A percentile compares a stretch with the other conserved stretches of the same genome.
Evolutionary conservation across 345 rosid species (phyloP).

Genomic region (Viola odorata): DNA sequence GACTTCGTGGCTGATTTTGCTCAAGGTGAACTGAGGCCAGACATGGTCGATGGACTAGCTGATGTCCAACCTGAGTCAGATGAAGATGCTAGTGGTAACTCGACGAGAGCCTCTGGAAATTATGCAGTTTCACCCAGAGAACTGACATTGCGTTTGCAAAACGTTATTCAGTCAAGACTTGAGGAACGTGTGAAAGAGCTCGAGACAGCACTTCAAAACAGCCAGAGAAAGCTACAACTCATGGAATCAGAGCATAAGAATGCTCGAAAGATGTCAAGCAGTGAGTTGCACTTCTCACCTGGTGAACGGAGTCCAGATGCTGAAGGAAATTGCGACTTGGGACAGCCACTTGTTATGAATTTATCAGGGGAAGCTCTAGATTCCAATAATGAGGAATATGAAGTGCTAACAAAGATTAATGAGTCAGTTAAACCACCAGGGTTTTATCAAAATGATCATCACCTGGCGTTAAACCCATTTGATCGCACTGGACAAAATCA

Average conservation of each 20-base stretch:
- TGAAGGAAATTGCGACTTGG: slow-evolving; percentile 23
- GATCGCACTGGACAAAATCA: slow-evolving; percentile 23
- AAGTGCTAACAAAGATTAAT: slow-evolving; percentile 55
- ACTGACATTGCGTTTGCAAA: slow-evolving; percentile 60
- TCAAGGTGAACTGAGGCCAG: slow-evolving; percentile 51
- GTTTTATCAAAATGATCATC: too few species aligned
- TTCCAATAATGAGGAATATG: slow-evolving; percentile 68
- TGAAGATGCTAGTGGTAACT: slow-evolving; percentile 49
- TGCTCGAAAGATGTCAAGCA: slow-evolving; percentile 29
- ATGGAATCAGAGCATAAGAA: slow-evolving; percentile 42
- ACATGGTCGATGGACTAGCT: slow-evolving; percentile 23
- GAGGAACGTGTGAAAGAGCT: slow-evolving; percentile 64
- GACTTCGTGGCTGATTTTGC: slow-evolving; percentile 53
- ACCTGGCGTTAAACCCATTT: too few species aligned
- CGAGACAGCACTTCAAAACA: slow-evolving; percentile 62
- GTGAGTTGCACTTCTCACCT: slow-evolving; percentile 19
- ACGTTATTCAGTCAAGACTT: slow-evolving; percentile 60
- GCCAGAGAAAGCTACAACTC: slow-evolving; percentile 56
- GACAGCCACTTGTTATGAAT: slow-evolving; percentile 60
- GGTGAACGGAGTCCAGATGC: slow-evolving; percentile 27
- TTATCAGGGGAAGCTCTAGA: slow-evolving; percentile 71
- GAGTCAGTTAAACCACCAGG: slow-evolving; percentile 41
- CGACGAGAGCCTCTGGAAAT: slow-evolving; percentile 44
- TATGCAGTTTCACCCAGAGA: slow-evolving; percentile 72
- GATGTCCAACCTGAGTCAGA: slow-evolving; percentile 35